Evolutionary conservation across 2,329 filamentous ascomycete genomes (phyloP).

Genomic region (Pseudohalonectria lignicola): DNA sequence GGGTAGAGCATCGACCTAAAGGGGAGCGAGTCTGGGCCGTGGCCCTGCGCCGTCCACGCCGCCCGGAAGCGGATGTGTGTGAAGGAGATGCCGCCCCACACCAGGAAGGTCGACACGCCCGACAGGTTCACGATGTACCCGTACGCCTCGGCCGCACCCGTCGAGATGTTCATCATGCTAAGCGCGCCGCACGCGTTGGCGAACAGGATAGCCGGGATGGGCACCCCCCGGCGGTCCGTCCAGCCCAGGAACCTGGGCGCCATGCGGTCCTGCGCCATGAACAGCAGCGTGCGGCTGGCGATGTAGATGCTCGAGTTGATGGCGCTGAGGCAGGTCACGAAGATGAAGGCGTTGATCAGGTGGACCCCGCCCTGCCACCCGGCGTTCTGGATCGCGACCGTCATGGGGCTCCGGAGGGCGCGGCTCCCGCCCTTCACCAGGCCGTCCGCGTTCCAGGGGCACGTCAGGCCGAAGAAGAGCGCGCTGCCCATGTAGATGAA

Average conservation of each 20-base stretch:
- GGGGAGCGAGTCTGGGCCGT: slow-evolving; percentile 40
- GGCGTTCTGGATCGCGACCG: slow-evolving; percentile 61
- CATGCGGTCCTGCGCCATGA: slow-evolving; percentile 64
- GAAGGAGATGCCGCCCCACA: slow-evolving; percentile 60
- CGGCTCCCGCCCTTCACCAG: slow-evolving; percentile 51
- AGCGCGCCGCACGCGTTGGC: slow-evolving; percentile 61
- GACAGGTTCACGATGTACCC: slow-evolving; percentile 59
- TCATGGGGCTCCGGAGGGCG: slow-evolving; percentile 62
- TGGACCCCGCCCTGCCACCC: slow-evolving; percentile 65
- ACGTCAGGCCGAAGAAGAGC: slow-evolving; percentile 66
- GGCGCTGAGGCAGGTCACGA: slow-evolving; percentile 61
- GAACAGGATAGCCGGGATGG: slow-evolving; percentile 50
- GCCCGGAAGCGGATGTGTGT: slow-evolving; percentile 62
- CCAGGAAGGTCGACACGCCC: slow-evolving; percentile 60
- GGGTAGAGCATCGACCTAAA: slow-evolving; percentile 45
- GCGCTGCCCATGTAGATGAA: slow-evolving; percentile 59
- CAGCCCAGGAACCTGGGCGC: slow-evolving; percentile 59
- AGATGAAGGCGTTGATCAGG: slow-evolving; percentile 68
- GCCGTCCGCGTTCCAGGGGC: slow-evolving; percentile 54
- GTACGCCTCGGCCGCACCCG: slow-evolving; percentile 55
- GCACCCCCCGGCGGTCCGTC: slow-evolving; percentile 54
- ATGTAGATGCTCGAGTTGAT: slow-evolving; percentile 72
- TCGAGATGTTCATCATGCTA: slow-evolving; percentile 66
- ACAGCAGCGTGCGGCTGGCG: slow-evolving; percentile 61
- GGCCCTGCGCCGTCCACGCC: slow-evolving; percentile 49